A percentile compares a stretch with the other conserved stretches of the same genome.
Evolutionary conservation across 2,329 filamentous ascomycete genomes (phyloP).

Genomic region (Ceratocystis eucalypticola): DNA sequence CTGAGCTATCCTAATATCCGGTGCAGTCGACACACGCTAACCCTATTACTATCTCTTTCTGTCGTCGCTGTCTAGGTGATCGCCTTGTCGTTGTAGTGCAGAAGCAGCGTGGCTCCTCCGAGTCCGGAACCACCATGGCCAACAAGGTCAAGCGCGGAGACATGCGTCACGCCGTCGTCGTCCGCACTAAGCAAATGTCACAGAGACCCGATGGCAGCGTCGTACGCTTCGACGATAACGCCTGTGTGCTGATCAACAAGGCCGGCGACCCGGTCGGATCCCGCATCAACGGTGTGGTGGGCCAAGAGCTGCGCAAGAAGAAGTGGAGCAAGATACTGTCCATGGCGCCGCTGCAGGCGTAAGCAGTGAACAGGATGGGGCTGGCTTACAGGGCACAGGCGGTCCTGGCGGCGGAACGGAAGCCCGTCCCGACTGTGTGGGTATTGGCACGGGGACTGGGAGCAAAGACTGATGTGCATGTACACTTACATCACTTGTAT

Average conservation of each 20-base stretch:
- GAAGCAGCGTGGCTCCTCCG: constrained; percentile 60
- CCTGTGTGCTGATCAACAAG: constrained; percentile 95
- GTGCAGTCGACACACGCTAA: background rate
- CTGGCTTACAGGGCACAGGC: too few species aligned
- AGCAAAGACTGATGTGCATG: background rate
- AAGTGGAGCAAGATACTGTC: constrained; percentile 98
- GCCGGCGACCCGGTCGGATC: constrained; percentile 88
- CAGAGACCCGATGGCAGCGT: constrained; percentile 80
- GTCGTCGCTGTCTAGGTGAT: constrained; percentile 51
- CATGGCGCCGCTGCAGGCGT: constrained; percentile 63
- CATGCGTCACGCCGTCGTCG: constrained; percentile 89
- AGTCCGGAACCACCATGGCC: constrained; percentile 56
- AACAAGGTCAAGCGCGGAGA: constrained; percentile 96
- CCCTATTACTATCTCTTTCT: background rate
- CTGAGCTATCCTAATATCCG: background rate
- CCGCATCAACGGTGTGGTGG: constrained; percentile 83
- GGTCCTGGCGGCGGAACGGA: too few species aligned
- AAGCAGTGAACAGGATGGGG: constrained; percentile 19
- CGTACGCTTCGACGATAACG: constrained; percentile 93
- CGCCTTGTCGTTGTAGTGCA: constrained; percentile 97
- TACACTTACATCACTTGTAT: background rate
- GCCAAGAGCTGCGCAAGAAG: constrained; percentile 74
- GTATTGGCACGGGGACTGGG: background rate
- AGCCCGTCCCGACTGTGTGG: background rate
- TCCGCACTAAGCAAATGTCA: constrained; percentile 77